Evolutionary conservation across 257 asterid species (phyloP), one percentile per base, ranked within the genome.

Genomic region (Asclepias syriaca): DNA sequence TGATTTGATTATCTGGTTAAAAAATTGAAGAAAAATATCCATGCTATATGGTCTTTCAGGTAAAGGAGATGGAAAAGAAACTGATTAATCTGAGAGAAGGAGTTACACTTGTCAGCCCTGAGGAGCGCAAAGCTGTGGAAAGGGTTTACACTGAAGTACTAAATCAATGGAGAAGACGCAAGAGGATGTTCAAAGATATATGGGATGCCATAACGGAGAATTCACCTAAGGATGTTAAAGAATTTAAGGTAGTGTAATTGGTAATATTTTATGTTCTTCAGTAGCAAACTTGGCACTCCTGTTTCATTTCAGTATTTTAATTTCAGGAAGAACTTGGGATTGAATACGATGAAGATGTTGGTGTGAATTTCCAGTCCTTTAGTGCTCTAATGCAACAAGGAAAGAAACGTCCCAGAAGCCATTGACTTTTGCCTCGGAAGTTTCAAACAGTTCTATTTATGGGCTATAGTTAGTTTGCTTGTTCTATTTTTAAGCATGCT

Each of bases 181-280:
- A 95, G 90, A 87, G 97, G 79, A 95, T 92, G 98, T 95, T 84
- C 81, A 92, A 77, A 82, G 99, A 90, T 74, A 37, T 92, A 22
- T 95, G 99, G 99, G 94, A 89, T 77, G 93, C 96, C 71, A 90
- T 95, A 53, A 95, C 98, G 6, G 97, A 92, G 79, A 95, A 90
- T 77, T 94, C 97, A 16, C 97, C 99, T 16, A 94, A 94, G 83
- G 87, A 88, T 76, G 83, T 75, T 18, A 88, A 91, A 71, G 97
- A 91, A 79, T 91, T 94, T 48, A 91, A 94, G 96, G 98, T 91
- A 79, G 34, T 59, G 39, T 55, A 29, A 54, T 15, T 2, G 57
- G 18, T 58, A 43, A 0, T 40, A 27, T 19, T 21, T 7, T 77
- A 7, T 67, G 18, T n/a, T 19, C 40, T 48, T 53, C 68, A n/a